Percentiles rank a stretch among this genome's conserved stretches.
Evolutionary conservation across 306 rosid genomes (phyloP).

Genomic region (Trifolium subterraneum): DNA sequence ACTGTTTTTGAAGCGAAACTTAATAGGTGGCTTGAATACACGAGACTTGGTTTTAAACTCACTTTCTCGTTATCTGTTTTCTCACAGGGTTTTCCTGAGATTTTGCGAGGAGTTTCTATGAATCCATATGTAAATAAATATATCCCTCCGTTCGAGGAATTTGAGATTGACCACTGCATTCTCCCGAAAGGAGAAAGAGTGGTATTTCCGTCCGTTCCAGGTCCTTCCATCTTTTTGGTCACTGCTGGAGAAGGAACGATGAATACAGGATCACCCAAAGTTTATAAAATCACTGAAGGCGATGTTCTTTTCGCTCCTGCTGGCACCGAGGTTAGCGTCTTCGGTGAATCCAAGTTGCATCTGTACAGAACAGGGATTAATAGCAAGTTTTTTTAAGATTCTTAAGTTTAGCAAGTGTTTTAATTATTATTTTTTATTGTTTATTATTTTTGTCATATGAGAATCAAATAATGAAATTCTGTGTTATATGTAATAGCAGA

Average conservation of each 20-base stretch:
- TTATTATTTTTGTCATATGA: slow-evolving; percentile 18
- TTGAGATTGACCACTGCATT: slow-evolving; percentile 77
- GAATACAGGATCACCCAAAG: slow-evolving; percentile 46
- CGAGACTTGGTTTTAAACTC: neutral
- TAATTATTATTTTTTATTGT: neutral
- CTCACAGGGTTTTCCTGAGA: slow-evolving; percentile 84
- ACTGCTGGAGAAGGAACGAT: slow-evolving; percentile 69
- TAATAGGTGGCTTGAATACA: neutral
- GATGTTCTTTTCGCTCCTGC: slow-evolving; percentile 86
- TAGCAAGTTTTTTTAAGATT: slow-evolving; percentile 60
- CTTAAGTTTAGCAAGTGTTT: slow-evolving; percentile 31
- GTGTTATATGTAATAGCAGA: slow-evolving; percentile 39
- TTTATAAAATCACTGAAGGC: slow-evolving; percentile 62
- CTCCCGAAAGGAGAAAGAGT: slow-evolving; percentile 69
- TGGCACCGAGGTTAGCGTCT: slow-evolving; percentile 60
- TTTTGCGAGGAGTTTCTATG: slow-evolving; percentile 66
- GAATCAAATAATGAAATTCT: slow-evolving; percentile 32
- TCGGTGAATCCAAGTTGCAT: slow-evolving; percentile 63
- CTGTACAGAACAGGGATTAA: slow-evolving; percentile 83
- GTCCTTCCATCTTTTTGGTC: slow-evolving; percentile 82
- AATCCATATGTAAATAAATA: slow-evolving; percentile 67
- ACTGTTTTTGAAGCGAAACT: neutral
- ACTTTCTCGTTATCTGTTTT: neutral
- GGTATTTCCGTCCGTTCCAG: slow-evolving; percentile 66
- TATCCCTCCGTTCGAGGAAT: slow-evolving; percentile 85